Evolutionary conservation across 23 red algal species (phyloP), one percentile per base, ranked within the genome.

Genomic region (Gracilaria vermiculophylla): DNA sequence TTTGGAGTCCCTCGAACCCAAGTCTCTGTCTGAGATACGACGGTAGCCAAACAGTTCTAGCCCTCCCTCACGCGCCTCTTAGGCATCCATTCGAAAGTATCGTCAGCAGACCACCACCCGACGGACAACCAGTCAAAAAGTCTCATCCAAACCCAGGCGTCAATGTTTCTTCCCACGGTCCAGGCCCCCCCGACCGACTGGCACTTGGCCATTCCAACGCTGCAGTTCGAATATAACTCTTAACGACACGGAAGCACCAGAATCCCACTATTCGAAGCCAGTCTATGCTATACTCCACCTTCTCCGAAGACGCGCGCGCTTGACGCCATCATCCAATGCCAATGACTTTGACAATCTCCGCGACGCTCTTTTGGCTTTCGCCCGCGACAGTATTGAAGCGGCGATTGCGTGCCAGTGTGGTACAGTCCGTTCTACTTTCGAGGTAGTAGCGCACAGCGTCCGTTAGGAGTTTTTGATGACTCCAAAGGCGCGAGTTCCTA

Each of bases 201-300:
- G 33, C 53, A 82, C 28, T 11, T 17, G 53, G 36, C 36, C 12
- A 11, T 65, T 7, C 34, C 53, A 62, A 9, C 36, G 43, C 37
- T 82, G 23, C 53, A 82, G 43, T 82, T 65, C 58, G 78, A 61
- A 15, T 82, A 64, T 31, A 82, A 64, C 58, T 82, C 78, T 60
- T 64, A 7, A 16, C 34, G 32, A 41, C 51, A 64, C 29, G 27
- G 12, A 19, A 82, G 13, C 9, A 82, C 53, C 33, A 33, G 78
- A 9, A 11, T 67, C 23, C 5, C 34, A 6, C 78, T 20, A 6
- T 82, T 82, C 39, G 52, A 82, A 62, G 78, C 64, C 5, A 36
- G 64, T 64, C 17, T 82, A 8, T 52, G 78, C 24, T 10, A 57
- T 43, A 31, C 64, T 34, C 53, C 25, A 16, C 8, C 62, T 5